Evolutionary conservation across 2,329 filamentous ascomycete species (phyloP).

Genomic region (Trichoderma citrinoviride): DNA sequence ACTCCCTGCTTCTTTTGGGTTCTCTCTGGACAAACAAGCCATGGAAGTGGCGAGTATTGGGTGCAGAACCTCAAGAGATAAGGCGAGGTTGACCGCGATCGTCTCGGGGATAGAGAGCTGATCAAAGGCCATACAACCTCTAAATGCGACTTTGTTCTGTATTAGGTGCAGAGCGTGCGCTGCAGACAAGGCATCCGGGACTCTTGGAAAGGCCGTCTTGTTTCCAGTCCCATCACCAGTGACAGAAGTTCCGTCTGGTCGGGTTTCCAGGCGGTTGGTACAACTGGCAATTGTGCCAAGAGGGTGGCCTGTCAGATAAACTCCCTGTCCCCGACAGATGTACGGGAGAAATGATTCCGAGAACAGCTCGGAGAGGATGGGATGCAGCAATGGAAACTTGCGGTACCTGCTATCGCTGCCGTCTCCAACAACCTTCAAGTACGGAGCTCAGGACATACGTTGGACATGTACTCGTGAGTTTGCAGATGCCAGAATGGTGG

Average conservation of each 20-base stretch:
- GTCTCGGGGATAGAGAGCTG: neutral
- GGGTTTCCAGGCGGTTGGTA: conserved; percentile 1
- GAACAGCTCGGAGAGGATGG: neutral
- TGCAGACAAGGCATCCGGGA: neutral
- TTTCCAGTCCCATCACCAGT: conserved; percentile 1
- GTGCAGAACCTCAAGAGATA: neutral
- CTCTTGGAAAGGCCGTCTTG: neutral
- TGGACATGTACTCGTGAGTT: neutral
- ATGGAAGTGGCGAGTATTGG: conserved; percentile 2
- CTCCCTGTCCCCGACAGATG: neutral
- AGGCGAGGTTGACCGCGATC: neutral
- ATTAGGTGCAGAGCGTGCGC: neutral
- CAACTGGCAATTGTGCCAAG: neutral
- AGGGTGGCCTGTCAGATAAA: neutral
- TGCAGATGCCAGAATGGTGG: conserved; percentile 2
- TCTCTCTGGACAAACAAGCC: neutral
- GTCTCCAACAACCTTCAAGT: neutral
- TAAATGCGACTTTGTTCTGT: neutral
- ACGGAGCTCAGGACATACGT: too few species aligned
- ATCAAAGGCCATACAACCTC: neutral
- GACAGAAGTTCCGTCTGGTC: neutral
- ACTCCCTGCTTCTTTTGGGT: neutral
- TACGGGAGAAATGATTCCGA: neutral
- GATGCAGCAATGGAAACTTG: neutral
- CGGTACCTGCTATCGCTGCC: neutral